A percentile compares a stretch with the other conserved stretches of the same genome.
Evolutionary conservation across 495 filamentous ascomycete species (phyloP).

Genomic region (Penicillium maclennaniae): DNA sequence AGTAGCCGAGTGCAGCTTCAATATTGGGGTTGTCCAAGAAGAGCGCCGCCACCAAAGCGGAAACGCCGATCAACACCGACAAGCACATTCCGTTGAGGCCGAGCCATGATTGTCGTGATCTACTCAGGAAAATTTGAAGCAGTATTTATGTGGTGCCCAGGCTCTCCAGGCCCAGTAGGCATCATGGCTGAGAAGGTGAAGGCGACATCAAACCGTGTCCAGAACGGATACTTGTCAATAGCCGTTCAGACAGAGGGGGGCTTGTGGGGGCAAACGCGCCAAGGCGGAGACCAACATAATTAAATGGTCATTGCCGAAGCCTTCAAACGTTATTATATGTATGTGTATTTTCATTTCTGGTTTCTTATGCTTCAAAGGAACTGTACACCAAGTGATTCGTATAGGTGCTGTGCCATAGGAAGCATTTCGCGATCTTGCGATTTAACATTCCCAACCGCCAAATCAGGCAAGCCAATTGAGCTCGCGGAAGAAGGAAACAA

Average conservation of each 20-base stretch:
- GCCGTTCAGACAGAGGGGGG: background rate
- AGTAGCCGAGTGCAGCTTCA: slow-evolving; percentile 1
- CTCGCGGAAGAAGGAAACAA: too few relatives aligned
- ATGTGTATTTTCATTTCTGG: too few relatives aligned
- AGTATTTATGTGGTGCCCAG: background rate
- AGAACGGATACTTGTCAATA: background rate
- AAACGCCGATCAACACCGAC: background rate
- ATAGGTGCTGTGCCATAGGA: too few relatives aligned
- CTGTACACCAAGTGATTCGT: too few relatives aligned
- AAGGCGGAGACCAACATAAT: background rate
- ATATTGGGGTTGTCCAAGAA: background rate
- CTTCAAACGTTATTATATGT: background rate
- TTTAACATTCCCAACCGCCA: too few relatives aligned
- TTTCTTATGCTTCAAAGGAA: background rate
- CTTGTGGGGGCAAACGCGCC: background rate
- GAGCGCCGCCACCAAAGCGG: background rate
- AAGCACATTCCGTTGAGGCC: background rate
- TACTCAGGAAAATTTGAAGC: background rate
- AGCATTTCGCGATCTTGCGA: too few relatives aligned
- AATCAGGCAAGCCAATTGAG: too few relatives aligned
- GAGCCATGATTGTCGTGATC: background rate
- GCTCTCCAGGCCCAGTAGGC: background rate
- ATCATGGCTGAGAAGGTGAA: background rate
- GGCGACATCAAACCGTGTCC: background rate
- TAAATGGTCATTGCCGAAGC: background rate